Percentiles rank a stretch among this genome's conserved stretches.
phyloP scores from a whole-genome alignment of 169 alveolate species.

The Amoebophrya sp. region DNA sequence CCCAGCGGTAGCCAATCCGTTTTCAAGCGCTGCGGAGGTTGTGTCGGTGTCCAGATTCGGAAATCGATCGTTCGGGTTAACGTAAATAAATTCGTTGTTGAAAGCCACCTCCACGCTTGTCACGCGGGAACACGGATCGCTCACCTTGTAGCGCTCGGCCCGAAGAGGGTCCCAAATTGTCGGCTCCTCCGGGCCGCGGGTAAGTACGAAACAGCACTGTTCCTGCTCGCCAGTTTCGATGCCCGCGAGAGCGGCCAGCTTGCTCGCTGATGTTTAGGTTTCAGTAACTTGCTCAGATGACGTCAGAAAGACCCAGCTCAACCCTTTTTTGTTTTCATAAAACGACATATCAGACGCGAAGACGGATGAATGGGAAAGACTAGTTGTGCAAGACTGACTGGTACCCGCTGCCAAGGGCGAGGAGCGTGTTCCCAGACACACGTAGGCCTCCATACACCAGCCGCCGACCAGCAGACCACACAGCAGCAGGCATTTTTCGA shows the following conservation, averaged over 20 bases:
- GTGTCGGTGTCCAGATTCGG: neutral
- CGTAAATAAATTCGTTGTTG: neutral
- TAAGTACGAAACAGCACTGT: neutral
- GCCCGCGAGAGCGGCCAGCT: neutral
- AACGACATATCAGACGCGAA: too few species aligned
- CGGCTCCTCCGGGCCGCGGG: neutral
- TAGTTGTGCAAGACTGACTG: neutral
- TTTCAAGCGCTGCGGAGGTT: neutral
- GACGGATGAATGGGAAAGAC: too few species aligned
- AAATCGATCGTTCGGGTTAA: neutral
- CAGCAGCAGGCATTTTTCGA: neutral
- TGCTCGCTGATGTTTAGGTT: neutral
- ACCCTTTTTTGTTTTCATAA: too few species aligned
- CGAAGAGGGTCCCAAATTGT: conserved; percentile 10
- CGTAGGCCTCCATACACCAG: neutral
- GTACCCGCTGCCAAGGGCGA: neutral
- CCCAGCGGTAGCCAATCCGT: too few species aligned
- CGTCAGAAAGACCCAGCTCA: too few species aligned
- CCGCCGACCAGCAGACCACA: neutral
- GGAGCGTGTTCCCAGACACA: neutral
- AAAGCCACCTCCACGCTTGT: neutral
- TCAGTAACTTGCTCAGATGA: too few species aligned
- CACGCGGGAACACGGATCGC: neutral
- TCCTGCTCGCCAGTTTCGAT: neutral
- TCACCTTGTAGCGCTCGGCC: neutral